phyloP scores from a whole-genome alignment of 768 basidiomycete genomes.

The Mycena haematopus region DNA sequence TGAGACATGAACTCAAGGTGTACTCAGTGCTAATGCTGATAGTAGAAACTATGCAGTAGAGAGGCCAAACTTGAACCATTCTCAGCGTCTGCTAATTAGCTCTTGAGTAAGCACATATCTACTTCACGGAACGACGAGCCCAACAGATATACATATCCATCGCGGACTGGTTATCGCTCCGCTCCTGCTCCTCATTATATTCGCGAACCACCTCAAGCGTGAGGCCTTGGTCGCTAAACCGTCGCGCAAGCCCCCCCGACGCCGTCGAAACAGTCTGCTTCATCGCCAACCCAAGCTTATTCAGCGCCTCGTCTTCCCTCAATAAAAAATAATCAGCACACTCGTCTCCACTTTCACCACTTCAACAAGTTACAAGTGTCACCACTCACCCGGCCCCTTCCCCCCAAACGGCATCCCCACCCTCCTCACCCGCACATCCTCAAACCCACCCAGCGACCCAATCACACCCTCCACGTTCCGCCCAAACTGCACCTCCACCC shows the following conservation, averaged over 20 bases:
- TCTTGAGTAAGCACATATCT: neutral
- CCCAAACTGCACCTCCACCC: neutral
- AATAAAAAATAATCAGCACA: neutral
- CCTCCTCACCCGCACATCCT: neutral
- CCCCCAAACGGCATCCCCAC: neutral
- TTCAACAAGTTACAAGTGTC: too few species aligned
- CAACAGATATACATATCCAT: constrained; percentile 4
- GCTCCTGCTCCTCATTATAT: neutral
- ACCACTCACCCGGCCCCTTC: constrained; percentile 8
- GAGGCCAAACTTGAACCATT: too few species aligned
- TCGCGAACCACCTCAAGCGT: neutral
- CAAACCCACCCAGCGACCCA: neutral
- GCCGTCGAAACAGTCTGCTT: neutral
- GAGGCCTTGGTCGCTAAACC: neutral
- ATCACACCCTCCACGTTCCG: constrained; percentile 1
- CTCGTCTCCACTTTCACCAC: too few species aligned
- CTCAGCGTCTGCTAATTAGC: too few species aligned
- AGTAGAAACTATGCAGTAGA: too few species aligned
- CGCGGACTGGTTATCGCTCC: neutral
- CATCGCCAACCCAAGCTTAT: neutral
- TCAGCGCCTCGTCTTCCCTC: neutral
- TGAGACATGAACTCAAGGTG: too few species aligned
- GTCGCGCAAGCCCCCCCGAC: too few species aligned
- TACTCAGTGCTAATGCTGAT: too few species aligned
- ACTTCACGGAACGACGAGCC: neutral